Percentiles rank a stretch among this genome's conserved stretches.
Evolutionary conservation across 140 eudicot genomes (phyloP).

Genomic region (Senecio squalidus): DNA sequence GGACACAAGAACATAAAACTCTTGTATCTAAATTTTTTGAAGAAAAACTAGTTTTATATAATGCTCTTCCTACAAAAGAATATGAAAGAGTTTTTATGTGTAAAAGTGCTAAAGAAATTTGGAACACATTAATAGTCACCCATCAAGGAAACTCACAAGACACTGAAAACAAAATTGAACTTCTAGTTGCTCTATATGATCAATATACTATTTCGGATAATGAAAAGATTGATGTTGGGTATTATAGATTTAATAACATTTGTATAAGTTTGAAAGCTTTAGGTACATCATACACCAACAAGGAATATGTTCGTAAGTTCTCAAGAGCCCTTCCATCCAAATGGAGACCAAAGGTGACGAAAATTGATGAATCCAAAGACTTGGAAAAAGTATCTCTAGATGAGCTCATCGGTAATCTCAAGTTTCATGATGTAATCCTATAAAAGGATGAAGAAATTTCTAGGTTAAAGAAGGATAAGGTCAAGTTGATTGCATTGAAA

Average conservation of each 20-base stretch:
- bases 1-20: too few relatives aligned
- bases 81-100: background rate
- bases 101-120: background rate
- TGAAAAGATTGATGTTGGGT: background rate
- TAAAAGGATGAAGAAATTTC: background rate
- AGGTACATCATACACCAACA: background rate
- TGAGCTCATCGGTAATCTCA: background rate
- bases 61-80: too few relatives aligned
- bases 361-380: background rate
- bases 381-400: background rate
- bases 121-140: background rate
- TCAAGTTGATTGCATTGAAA: background rate
- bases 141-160: background rate
- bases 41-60: too few relatives aligned
- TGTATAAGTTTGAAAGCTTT: background rate
- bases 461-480: background rate
- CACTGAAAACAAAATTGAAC: background rate
- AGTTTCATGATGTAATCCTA: background rate
- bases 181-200: background rate
- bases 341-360: background rate
- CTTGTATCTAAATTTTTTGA: too few relatives aligned
- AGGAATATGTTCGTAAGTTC: background rate
- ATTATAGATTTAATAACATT: too few relatives aligned
- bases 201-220: background rate
- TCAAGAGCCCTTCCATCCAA: background rate